Percentiles rank a stretch among this genome's conserved stretches.
These are phyloP conservation scores for Penicillium crustosum DNA, from an alignment of 2,329 filamentous ascomycete species.

Conservation along the genomic window DNA sequence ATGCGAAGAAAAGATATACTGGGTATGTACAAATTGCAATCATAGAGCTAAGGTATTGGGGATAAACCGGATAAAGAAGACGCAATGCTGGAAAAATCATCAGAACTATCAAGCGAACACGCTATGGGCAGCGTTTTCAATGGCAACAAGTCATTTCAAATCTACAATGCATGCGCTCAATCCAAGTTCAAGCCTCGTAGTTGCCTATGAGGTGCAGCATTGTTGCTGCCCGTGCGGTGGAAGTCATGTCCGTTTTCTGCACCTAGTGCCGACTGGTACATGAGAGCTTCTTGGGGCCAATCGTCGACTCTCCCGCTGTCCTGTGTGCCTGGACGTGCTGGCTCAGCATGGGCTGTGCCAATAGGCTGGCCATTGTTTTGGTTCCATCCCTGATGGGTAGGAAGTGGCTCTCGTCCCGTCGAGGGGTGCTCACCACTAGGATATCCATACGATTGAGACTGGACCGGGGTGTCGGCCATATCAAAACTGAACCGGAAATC, in stretches of 20 bases:
- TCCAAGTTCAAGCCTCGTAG: conserved; percentile 15
- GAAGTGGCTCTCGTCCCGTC: conserved; percentile 30
- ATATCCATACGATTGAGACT: conserved; percentile 8
- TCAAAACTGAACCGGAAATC: conserved; percentile 39
- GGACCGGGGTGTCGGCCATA: conserved; percentile 16
- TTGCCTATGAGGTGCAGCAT: conserved; percentile 28
- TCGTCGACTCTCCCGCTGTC: conserved; percentile 32
- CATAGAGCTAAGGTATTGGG: conserved; percentile 2
- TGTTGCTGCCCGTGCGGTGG: conserved; percentile 21
- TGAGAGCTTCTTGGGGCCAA: conserved; percentile 44
- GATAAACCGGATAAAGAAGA: not conserved
- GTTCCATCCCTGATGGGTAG: conserved; percentile 30
- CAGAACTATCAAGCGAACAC: not conserved
- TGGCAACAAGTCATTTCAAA: not conserved
- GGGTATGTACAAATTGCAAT: not conserved
- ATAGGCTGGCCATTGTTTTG: conserved; percentile 20
- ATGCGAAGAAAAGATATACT: not conserved
- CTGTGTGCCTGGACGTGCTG: conserved; percentile 18
- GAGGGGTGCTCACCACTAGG: conserved; percentile 9
- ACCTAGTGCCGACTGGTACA: conserved; percentile 37
- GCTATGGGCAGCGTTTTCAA: too few relatives aligned
- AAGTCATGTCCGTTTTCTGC: conserved; percentile 23
- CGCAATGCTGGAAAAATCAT: not conserved
- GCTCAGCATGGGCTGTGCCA: conserved; percentile 18
- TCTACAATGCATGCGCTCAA: not conserved